Percentiles rank a stretch among this genome's conserved stretches.
phyloP scores from a whole-genome alignment of 106 monocot species.

The Dioscorea alata region DNA sequence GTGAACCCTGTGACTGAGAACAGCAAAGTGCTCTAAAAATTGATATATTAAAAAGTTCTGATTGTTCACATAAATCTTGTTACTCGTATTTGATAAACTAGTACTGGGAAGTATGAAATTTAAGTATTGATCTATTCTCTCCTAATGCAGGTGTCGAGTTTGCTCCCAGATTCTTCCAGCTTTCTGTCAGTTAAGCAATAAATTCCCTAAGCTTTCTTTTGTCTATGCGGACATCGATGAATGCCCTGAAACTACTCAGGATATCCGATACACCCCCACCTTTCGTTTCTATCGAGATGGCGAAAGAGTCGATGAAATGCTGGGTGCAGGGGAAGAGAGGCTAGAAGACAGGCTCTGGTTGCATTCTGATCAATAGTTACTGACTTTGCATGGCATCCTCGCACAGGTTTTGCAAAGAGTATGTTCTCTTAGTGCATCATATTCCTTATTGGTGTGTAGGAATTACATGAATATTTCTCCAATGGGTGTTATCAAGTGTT shows the following conservation, averaged over 20 bases:
- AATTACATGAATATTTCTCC: too few relatives aligned
- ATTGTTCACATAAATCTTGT: too few relatives aligned
- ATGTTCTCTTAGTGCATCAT: too few relatives aligned
- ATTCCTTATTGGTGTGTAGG: too few relatives aligned
- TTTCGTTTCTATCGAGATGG: slow-evolving; percentile 82
- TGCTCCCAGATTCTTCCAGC: slow-evolving; percentile 80
- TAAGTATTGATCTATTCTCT: background rate
- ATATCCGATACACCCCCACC: slow-evolving; percentile 87
- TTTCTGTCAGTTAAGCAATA: slow-evolving; percentile 57
- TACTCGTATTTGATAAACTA: too few relatives aligned
- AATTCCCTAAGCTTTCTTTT: slow-evolving; percentile 75
- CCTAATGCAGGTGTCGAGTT: slow-evolving; percentile 60
- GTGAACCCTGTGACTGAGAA: too few relatives aligned
- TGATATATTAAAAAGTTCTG: too few relatives aligned
- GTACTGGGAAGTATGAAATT: too few relatives aligned
- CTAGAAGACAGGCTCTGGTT: slow-evolving; percentile 85
- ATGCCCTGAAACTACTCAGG: slow-evolving; percentile 84
- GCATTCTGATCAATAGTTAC: slow-evolving; percentile 32
- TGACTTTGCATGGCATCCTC: too few relatives aligned
- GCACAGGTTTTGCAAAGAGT: too few relatives aligned
- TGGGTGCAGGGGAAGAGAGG: slow-evolving; percentile 81
- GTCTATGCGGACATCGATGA: slow-evolving; percentile 88
- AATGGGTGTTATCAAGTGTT: too few relatives aligned
- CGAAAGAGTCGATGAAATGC: slow-evolving; percentile 88
- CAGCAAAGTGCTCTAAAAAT: too few relatives aligned